Conservation (phyloP, 768 basidiomycete genomes). For the Kwoniella bestiolae region DNA sequence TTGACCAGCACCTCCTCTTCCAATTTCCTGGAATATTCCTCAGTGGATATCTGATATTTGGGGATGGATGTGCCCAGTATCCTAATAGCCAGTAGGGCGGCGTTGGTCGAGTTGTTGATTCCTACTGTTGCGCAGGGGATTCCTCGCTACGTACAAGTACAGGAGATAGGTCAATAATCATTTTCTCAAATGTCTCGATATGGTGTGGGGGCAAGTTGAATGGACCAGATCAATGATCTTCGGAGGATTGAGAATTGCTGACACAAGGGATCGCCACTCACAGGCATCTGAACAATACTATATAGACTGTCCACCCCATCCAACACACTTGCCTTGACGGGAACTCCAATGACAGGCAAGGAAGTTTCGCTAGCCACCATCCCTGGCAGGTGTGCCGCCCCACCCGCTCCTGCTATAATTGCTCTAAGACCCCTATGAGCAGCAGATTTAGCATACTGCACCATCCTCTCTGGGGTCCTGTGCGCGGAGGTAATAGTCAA, state of each 20-base stretch:
- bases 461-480: conserved; percentile 84
- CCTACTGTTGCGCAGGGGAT: conserved; percentile 97
- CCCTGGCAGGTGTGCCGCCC: conserved; percentile 94
- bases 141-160: conserved; percentile 78
- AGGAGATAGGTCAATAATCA: too few relatives aligned
- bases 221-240: background rate
- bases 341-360: conserved; percentile 92
- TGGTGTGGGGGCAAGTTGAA: conserved; percentile 6
- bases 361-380: conserved; percentile 97
- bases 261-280: too few relatives aligned
- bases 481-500: conserved; percentile 96
- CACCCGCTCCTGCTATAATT: conserved; percentile 96
- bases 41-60: conserved; percentile 68
- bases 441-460: conserved; percentile 79
- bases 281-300: conserved; percentile 99
- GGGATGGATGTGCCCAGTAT: conserved; percentile 79
- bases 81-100: conserved; percentile 85
- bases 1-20: conserved; percentile 79
- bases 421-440: conserved; percentile 62
- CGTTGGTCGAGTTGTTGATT: conserved; percentile 93
- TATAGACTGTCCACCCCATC: conserved; percentile 97
- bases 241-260: too few relatives aligned
- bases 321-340: conserved; percentile 89
- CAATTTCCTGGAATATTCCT: conserved; percentile 69
- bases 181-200: too few relatives aligned